Evolutionary conservation across 2,329 filamentous ascomycete species (phyloP), one percentile per base, ranked within the genome.

Genomic region (Alternaria atra): DNA sequence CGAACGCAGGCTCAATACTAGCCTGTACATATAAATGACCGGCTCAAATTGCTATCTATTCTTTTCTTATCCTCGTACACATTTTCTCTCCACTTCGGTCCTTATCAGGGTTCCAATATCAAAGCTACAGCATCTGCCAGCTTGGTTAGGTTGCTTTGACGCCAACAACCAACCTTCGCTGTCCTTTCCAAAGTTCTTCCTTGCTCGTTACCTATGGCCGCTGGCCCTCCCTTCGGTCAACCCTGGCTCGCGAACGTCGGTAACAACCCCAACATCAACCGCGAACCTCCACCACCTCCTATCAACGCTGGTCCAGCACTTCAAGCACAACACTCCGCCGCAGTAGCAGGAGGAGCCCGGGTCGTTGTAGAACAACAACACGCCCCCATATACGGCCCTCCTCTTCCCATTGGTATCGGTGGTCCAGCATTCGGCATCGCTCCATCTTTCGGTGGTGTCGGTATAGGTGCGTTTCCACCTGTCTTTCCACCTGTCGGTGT

Each of bases 221-320:
- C 65, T 23, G 70, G 69, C 9, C 74, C 70, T 51, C 73, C 72
- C 40, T 55, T 70, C 32, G 72, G 72, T 42, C 58, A 68, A 54
- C 66, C 73, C 37, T 75, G 70, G 69, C 55, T 63, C 56, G 70
- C 64, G 39, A 71, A 77, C 65, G 64, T 77, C n/a, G 69, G 70
- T 32, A 66, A 68, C 57, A 78, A 78, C 58, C 73, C 74, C 15
- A 76, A 74, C 60, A 73, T 78, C 58, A 73, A 73, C 61, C 75
- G 70, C 60, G 72, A 74, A 6, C 68, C 73, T 5, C 72, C 72
- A 3, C 75, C 75, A 10, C 71, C 73, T 5, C 69, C 72, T 6
- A 56, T 72, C 20, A 65, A 68, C 58, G 64, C 58, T 9, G 55
- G 60, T n/a, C 63, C 63, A 1, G 60, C 34, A 10, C 63, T 56